Evolutionary conservation across 495 filamentous ascomycete species (phyloP).

Genomic region (Penicillium atrosanguineum): DNA sequence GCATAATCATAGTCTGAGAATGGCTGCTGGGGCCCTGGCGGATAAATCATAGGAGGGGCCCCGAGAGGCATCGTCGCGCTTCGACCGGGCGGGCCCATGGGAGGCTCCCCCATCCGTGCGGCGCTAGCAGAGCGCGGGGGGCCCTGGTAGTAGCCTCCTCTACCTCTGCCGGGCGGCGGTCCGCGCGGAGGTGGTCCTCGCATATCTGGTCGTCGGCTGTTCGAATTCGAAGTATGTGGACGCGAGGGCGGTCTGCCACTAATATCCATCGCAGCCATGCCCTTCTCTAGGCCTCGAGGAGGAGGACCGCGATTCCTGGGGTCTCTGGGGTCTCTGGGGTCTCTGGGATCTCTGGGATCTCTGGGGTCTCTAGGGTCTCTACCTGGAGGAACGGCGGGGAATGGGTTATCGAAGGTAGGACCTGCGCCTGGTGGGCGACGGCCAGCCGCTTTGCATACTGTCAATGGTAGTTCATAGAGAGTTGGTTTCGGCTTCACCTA

Average conservation of each 20-base stretch:
- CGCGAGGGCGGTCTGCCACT: slow-evolving; percentile 39
- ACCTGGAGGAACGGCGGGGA: slow-evolving; percentile 56
- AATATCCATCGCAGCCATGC: slow-evolving; percentile 59
- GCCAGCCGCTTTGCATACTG: slow-evolving; percentile 18
- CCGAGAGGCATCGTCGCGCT: slow-evolving; percentile 41
- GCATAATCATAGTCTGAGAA: slow-evolving; percentile 30
- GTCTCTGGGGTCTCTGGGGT: slow-evolving; percentile 17
- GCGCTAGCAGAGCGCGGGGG: slow-evolving; percentile 29
- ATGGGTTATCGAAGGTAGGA: slow-evolving; percentile 61
- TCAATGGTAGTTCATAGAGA: slow-evolving; percentile 7
- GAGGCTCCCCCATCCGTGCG: slow-evolving; percentile 21
- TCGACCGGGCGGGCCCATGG: slow-evolving; percentile 29
- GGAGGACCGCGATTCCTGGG: slow-evolving; percentile 25
- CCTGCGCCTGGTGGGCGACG: slow-evolving; percentile 41
- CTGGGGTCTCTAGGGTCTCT: slow-evolving; percentile 20
- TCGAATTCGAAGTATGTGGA: slow-evolving; percentile 40
- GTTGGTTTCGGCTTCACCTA: slow-evolving; percentile 21
- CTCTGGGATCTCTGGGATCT: slow-evolving; percentile 12
- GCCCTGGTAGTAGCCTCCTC: slow-evolving; percentile 23
- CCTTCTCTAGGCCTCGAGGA: slow-evolving; percentile 40
- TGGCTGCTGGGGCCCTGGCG: slow-evolving; percentile 24
- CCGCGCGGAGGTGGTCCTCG: slow-evolving; percentile 28
- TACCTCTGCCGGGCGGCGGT: slow-evolving; percentile 19
- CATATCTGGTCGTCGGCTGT: slow-evolving; percentile 33
- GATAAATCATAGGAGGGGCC: slow-evolving; percentile 25